These are phyloP conservation scores for Phytophthora melonis DNA, from an alignment of 352 stramenopile genomes.

Conservation along the genomic window DNA sequence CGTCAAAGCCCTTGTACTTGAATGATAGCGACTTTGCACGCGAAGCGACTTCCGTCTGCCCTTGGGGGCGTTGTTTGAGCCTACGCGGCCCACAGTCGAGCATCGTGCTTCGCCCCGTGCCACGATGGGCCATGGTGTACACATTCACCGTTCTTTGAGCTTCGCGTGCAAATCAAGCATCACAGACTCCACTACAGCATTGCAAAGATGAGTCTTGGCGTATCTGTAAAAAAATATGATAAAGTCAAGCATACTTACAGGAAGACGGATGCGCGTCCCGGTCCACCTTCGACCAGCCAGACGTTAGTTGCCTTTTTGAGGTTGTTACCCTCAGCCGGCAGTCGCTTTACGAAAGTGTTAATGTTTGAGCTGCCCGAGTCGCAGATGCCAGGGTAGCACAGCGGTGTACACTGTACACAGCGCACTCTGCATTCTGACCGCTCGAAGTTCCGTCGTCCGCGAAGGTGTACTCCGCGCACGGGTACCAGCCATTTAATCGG, in stretches of 20 bases:
- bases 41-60: conserved; percentile 28
- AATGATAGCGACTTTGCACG: conserved; percentile 42
- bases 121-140: conserved; percentile 54
- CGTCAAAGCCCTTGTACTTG: conserved; percentile 37
- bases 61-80: conserved; percentile 29
- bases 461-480: neutral
- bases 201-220: neutral
- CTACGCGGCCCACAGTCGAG: conserved; percentile 25
- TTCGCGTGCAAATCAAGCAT: conserved; percentile 40
- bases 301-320: conserved; percentile 20
- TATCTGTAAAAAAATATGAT: too few relatives aligned
- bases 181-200: conserved; percentile 40
- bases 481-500: neutral
- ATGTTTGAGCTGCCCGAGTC: conserved; percentile 1
- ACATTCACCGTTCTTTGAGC: conserved; percentile 39
- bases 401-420: conserved; percentile 25
- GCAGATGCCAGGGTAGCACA: conserved; percentile 48
- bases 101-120: conserved; percentile 33
- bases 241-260: conserved; percentile 23
- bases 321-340: neutral
- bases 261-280: conserved; percentile 37
- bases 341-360: conserved; percentile 13
- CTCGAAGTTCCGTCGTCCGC: neutral
- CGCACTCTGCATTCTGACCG: neutral
- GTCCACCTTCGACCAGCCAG: conserved; percentile 48